Base-by-base conservation (phyloP, 2,329 filamentous ascomycete species). In the Trichoderma gracile region DNA sequence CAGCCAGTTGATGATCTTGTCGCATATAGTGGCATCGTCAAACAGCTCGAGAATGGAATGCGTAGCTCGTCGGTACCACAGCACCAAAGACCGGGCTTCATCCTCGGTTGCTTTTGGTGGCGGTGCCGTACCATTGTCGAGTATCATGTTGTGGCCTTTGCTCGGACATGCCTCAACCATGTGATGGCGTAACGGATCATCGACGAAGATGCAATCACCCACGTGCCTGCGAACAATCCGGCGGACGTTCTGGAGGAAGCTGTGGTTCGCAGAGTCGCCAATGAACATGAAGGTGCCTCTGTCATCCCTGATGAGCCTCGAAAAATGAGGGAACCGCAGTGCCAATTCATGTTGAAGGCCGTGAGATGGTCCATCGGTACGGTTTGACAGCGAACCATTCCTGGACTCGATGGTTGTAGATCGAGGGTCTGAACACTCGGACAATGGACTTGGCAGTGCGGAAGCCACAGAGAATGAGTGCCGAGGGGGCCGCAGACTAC, bases 201-300 rank as follows among this genome's bases (percentile, higher is more conserved):
- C 17, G 2, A 57, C 54, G 4, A 57, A 57, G 38, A 46, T 43
- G 8, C 54, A 57, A 46, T 46, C 54, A 0, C 53, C 53, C 14
- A 56, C 40, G 21, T 23, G 38, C 3, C 43, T 25, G 40, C 40
- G 54, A 46, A 57, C 42, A 21, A 57, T 46, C 6, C 54, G 42
- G 15, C 42, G 54, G 23, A 57, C 46, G 14, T 57, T 57, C 25
- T 46, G 54, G 12, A 57, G 54, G 33, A 57, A 46, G 42, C 42
- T 57, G n/a, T 45, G 42, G n/a, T 33, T 57, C 17, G 42, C 40
- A 33, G 42, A 57, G 25, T 46, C 54, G n/a, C 54, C 42, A 10
- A 57, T 57, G 42, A 57, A 57, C 54, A 57, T 57, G 42, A 57
- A 57, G n/a, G 42, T 57, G 2, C 54, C 54, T 38, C 54, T 57